Evolutionary conservation across 192 early-diverging fungal genomes (phyloP).

Genomic region (Allomyces macrogynus): DNA sequence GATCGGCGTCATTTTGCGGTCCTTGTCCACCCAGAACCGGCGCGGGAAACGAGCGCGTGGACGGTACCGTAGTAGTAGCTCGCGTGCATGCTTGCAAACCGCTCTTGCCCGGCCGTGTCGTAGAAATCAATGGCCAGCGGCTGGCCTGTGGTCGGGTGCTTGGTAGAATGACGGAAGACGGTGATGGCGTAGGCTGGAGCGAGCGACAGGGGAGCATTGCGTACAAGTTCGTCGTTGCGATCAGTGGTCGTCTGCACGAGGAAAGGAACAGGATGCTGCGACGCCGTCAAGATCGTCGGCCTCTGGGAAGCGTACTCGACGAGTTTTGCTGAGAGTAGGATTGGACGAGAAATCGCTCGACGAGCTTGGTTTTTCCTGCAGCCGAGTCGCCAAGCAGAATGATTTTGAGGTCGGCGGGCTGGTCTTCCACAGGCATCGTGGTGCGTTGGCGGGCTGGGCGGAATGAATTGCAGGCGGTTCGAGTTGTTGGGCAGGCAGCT

Average conservation of each 20-base stretch:
- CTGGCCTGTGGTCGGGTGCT: neutral
- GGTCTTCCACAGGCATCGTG: neutral
- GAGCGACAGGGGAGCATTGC: no score
- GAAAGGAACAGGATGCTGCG: slow-evolving; percentile 5
- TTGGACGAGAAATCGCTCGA: slow-evolving; percentile 32
- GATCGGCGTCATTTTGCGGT: neutral
- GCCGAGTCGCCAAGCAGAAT: slow-evolving; percentile 39
- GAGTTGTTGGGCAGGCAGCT: no score
- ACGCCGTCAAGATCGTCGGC: no score
- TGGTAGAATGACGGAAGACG: slow-evolving; percentile 13
- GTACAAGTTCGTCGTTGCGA: neutral
- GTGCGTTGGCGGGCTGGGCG: neutral
- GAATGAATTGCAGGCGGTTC: no score
- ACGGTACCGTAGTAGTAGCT: slow-evolving; percentile 30
- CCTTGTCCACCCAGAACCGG: no score
- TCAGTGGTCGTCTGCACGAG: neutral
- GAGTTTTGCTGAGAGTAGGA: slow-evolving; percentile 28
- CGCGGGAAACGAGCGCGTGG: neutral
- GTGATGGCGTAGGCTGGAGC: slow-evolving; percentile 7
- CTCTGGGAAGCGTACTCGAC: slow-evolving; percentile 21
- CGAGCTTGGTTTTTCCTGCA: slow-evolving; percentile 38
- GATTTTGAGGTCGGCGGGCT: slow-evolving; percentile 13
- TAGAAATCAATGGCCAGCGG: slow-evolving; percentile 4
- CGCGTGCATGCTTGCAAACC: slow-evolving; percentile 32
- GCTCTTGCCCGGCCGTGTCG: slow-evolving; percentile 41